phyloP scores from a whole-genome alignment of 2,329 filamentous ascomycete species.

The Cladophialophora immunda region DNA sequence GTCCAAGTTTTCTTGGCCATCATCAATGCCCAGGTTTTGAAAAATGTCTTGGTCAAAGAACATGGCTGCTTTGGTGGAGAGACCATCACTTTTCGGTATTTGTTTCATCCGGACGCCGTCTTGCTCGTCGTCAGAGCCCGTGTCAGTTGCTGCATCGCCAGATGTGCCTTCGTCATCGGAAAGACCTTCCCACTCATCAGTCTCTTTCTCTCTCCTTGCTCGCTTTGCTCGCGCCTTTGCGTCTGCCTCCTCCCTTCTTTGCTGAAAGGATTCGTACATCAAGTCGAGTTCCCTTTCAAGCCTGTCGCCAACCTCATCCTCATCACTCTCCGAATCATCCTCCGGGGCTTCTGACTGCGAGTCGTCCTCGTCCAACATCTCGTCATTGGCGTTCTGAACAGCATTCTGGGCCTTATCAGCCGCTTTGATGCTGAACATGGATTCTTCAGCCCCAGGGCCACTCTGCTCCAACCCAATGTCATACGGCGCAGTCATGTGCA shows the following conservation, averaged over 20 bases:
- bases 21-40: slow-evolving; percentile 76
- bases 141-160: slow-evolving; percentile 54
- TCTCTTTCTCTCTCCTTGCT: slow-evolving; percentile 78
- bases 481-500: slow-evolving; percentile 95
- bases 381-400: slow-evolving; percentile 75
- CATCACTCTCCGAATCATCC: slow-evolving; percentile 70
- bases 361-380: slow-evolving; percentile 73
- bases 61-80: slow-evolving; percentile 84
- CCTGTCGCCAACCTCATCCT: slow-evolving; percentile 80
- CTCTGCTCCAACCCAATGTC: slow-evolving; percentile 93
- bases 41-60: slow-evolving; percentile 98
- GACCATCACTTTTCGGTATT: slow-evolving; percentile 53
- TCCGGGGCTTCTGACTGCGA: slow-evolving; percentile 64
- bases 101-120: slow-evolving; percentile 22
- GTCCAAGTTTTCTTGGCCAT: slow-evolving; percentile 46
- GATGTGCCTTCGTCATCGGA: slow-evolving; percentile 73
- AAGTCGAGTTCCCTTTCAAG: slow-evolving; percentile 85
- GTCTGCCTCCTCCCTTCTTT: slow-evolving; percentile 79
- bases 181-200: slow-evolving; percentile 92
- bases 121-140: slow-evolving; percentile 50
- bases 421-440: slow-evolving; percentile 85
- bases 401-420: slow-evolving; percentile 79
- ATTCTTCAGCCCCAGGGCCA: slow-evolving; percentile 78
- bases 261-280: slow-evolving; percentile 86
- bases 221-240: slow-evolving; percentile 92